phyloP scores from a whole-genome alignment of 2,329 filamentous ascomycete genomes.

The Scytalidium lignicola region DNA sequence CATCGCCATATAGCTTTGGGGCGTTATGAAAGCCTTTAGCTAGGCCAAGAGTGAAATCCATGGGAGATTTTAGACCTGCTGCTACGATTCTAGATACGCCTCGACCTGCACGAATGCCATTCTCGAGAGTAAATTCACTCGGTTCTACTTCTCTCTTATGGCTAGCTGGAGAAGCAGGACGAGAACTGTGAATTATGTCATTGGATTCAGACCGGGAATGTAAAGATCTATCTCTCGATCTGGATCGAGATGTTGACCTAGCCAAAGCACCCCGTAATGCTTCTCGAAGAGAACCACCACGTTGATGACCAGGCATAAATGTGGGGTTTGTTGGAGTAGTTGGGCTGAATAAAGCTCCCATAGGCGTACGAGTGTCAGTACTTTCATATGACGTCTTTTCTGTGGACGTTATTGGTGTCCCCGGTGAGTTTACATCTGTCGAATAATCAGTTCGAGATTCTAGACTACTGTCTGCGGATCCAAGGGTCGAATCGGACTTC shows the following conservation, averaged over 20 bases:
- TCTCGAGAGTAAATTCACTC: conserved; percentile 42
- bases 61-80: conserved; percentile 72
- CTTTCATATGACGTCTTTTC: conserved; percentile 23
- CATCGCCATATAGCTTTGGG: conserved; percentile 78
- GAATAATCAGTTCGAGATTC: neutral
- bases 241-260: conserved; percentile 8
- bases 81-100: conserved; percentile 67
- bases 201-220: conserved; percentile 14
- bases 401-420: conserved; percentile 4
- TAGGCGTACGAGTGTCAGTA: conserved; percentile 1
- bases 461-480: neutral
- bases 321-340: neutral
- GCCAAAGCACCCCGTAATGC: conserved; percentile 20
- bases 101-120: conserved; percentile 59
- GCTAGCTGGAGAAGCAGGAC: conserved; percentile 18
- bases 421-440: conserved; percentile 4
- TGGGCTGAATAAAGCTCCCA: neutral
- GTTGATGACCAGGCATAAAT: neutral
- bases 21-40: conserved; percentile 86
- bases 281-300: conserved; percentile 14
- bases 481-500: neutral
- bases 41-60: conserved; percentile 78
- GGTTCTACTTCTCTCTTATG: conserved; percentile 27
- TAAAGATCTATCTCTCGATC: conserved; percentile 10
- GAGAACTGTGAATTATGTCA: conserved; percentile 11